Base-by-base conservation (phyloP, 129 eudicot genomes). In the Artemisia tridentata region DNA sequence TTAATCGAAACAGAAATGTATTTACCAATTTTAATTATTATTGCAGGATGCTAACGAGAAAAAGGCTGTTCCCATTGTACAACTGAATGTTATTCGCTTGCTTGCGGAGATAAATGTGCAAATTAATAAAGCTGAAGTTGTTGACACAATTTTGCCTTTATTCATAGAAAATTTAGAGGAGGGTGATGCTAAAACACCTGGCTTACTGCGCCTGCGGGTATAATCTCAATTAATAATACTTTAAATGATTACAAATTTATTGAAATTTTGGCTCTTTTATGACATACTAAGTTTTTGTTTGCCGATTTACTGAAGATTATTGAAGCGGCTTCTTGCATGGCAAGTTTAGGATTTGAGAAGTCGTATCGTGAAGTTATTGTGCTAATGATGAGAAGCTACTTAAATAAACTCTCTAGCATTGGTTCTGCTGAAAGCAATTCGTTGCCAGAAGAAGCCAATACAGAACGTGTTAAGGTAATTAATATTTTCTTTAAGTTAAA, bases 321-420 rank as follows among this genome's bases (percentile, higher is more conserved):
- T 84, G 99, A 95, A 82, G 99, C 97, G 65, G 86, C 90, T 79
- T 82, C 99, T 90, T 88, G 97, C 81, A 65, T 95, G 92, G 97
- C 99, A 65, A 88, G 99, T 76, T 88, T 95, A 84, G 99, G 99
- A 57, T 95, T 86, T 80, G 97, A 95, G 80, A 90, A 90, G 70
- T 88, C 99, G 2, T 95, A 88, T 76, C 99, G 97, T 75, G 99
- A 95, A 90, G 90, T 86, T 76, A 88, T 90, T 68, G 99, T 95
- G 80, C 78, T 95, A 75, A 74, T 95, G 91, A 90, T 88, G 76
- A 84, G 97, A 63, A 86, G 96, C 80, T 95, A 95, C 84, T 54
- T 90, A 74, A 75, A 86, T 78, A 95, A 95, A 74, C 91, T 95
- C 50, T 79, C 96, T 19, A 80, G 68, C 77, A 79, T 86, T 54